A percentile compares a stretch with the other conserved stretches of the same genome.
These are phyloP conservation scores for Rhodofomes roseus DNA, from an alignment of 1,284 basidiomycete genomes.

Conservation along the genomic window DNA sequence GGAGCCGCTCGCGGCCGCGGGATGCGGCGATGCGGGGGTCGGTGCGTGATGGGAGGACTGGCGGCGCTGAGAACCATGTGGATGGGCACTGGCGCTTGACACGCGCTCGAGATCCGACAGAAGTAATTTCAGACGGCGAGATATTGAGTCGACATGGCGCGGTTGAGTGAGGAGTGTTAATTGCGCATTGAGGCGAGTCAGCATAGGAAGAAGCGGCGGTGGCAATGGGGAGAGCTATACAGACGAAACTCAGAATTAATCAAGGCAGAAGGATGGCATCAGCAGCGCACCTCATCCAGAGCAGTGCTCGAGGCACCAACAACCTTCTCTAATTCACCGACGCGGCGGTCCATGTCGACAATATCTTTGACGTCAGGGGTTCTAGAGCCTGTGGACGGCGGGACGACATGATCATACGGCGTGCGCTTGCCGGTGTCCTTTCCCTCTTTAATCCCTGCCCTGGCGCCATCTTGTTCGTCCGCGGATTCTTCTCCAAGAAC, in stretches of 20 bases:
- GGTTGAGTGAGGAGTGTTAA: constrained; percentile 91
- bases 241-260: neutral
- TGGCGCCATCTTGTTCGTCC: constrained; percentile 6
- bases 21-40: constrained; percentile 13
- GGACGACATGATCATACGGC: neutral
- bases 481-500: constrained; percentile 42
- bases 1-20: constrained; percentile 19
- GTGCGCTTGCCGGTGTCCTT: constrained; percentile 9
- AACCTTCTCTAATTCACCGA: constrained; percentile 76
- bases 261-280: constrained; percentile 4
- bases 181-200: constrained; percentile 82
- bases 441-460: constrained; percentile 11
- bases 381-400: constrained; percentile 2
- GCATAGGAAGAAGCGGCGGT: constrained; percentile 76
- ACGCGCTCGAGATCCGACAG: constrained; percentile 90
- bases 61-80: constrained; percentile 30
- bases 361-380: constrained; percentile 40
- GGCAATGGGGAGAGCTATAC: constrained; percentile 62
- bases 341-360: constrained; percentile 73
- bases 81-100: constrained; percentile 46
- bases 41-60: constrained; percentile 15
- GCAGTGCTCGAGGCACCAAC: constrained; percentile 71
- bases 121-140: constrained; percentile 88
- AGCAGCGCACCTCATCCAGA: constrained; percentile 65
- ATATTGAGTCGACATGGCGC: constrained; percentile 94